A percentile compares a stretch with the other conserved stretches of the same genome.
phyloP scores from a whole-genome alignment of 805 yeast genomes.

The Starmerella bombicola region DNA sequence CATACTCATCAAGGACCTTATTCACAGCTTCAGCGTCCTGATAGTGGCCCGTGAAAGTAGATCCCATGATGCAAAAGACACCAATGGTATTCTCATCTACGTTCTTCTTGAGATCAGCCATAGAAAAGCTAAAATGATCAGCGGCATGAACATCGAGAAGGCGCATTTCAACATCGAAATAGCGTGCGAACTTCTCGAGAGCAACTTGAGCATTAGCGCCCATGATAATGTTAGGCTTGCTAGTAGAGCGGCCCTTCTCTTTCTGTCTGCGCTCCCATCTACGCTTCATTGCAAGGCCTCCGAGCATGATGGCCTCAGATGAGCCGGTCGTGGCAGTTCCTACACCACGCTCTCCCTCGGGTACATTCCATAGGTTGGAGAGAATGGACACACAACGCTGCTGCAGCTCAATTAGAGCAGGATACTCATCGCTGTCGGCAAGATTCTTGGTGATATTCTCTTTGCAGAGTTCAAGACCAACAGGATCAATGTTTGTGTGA shows the following conservation, averaged over 20 bases:
- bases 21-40: constrained; percentile 58
- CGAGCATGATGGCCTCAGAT: constrained; percentile 85
- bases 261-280: constrained; percentile 63
- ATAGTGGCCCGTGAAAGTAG: constrained; percentile 88
- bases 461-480: constrained; percentile 40
- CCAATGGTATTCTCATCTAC: constrained; percentile 91
- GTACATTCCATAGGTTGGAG: constrained; percentile 72
- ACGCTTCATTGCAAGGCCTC: constrained; percentile 86
- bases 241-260: constrained; percentile 45
- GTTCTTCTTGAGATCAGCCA: constrained; percentile 43
- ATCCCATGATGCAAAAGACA: constrained; percentile 73
- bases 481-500: constrained; percentile 53
- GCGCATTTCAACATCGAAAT: constrained; percentile 82
- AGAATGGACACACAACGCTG: constrained; percentile 71
- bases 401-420: constrained; percentile 67
- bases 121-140: constrained; percentile 54
- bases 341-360: constrained; percentile 38
- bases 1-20: constrained; percentile 54
- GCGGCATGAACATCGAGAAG: constrained; percentile 51
- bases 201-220: constrained; percentile 91
- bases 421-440: constrained; percentile 91
- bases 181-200: constrained; percentile 82
- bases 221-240: constrained; percentile 76
- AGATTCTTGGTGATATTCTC: constrained; percentile 76
- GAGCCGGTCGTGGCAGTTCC: constrained; percentile 94